Percentiles rank a stretch among this genome's conserved stretches.
Evolutionary conservation across 139 green algal species (phyloP).

Genomic region (Parachlorella kessleri): DNA sequence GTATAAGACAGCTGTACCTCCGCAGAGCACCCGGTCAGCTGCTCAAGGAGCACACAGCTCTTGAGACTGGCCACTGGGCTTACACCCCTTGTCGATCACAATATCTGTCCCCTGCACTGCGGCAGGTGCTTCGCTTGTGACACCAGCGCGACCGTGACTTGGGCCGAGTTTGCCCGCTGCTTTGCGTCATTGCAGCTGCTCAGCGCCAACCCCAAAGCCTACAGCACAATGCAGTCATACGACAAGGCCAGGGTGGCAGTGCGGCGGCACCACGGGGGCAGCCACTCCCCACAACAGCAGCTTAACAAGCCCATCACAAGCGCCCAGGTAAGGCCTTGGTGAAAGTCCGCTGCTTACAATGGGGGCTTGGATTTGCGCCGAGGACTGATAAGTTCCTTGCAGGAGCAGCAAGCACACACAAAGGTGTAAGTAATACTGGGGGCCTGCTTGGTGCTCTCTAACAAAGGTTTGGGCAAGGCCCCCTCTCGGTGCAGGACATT

Average conservation of each 20-base stretch:
- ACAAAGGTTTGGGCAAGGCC: too few species aligned
- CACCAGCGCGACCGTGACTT: not conserved
- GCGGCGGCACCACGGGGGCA: not conserved
- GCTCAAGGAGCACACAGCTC: too few species aligned
- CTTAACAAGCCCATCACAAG: not conserved
- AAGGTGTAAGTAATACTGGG: not conserved
- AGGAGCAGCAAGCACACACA: too few species aligned
- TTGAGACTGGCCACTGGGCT: too few species aligned
- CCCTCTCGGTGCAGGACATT: not conserved
- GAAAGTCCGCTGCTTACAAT: not conserved
- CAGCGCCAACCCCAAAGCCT: not conserved
- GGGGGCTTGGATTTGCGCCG: not conserved
- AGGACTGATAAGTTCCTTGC: not conserved
- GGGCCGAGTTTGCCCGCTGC: not conserved
- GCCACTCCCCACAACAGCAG: not conserved
- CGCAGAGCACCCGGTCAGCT: too few species aligned
- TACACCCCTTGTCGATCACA: too few species aligned
- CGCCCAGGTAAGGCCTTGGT: not conserved
- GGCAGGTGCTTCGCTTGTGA: not conserved
- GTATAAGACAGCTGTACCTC: too few species aligned
- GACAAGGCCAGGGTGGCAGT: not conserved
- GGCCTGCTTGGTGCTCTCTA: too few species aligned
- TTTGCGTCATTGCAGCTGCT: not conserved
- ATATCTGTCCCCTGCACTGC: too few species aligned
- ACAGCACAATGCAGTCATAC: not conserved